Evolutionary conservation across 169 alveolate species (phyloP).

Genomic region (Plasmodium vinckei): DNA sequence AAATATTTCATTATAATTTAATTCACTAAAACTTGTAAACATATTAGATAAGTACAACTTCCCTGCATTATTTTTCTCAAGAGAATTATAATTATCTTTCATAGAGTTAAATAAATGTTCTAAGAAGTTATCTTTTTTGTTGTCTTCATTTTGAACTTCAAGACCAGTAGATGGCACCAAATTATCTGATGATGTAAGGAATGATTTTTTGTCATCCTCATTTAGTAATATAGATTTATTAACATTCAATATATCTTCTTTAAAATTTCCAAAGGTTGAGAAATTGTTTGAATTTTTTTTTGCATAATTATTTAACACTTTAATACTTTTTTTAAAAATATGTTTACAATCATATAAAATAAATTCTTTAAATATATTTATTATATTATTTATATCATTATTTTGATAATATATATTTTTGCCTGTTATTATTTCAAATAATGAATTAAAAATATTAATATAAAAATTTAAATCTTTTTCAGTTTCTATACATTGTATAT

Average conservation of each 20-base stretch:
- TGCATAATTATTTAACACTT: slow-evolving; percentile 34
- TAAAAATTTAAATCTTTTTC: slow-evolving; percentile 33
- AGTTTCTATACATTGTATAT: slow-evolving; percentile 55
- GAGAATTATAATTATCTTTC: slow-evolving; percentile 25
- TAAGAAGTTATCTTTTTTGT: slow-evolving; percentile 13
- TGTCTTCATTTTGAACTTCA: background rate
- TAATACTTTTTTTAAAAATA: slow-evolving; percentile 47
- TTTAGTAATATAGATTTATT: slow-evolving; percentile 23
- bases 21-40: slow-evolving; percentile 38
- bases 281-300: slow-evolving; percentile 35
- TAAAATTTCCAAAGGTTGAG: slow-evolving; percentile 7
- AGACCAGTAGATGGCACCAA: background rate
- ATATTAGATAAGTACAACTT: slow-evolving; percentile 31
- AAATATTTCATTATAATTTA: slow-evolving; percentile 35
- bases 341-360: slow-evolving; percentile 50
- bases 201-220: background rate
- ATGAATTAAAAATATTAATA: slow-evolving; percentile 25
- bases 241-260: slow-evolving; percentile 31
- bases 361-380: slow-evolving; percentile 49
- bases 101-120: slow-evolving; percentile 1
- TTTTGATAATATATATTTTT: slow-evolving; percentile 43
- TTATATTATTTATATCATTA: slow-evolving; percentile 27
- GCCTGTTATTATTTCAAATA: slow-evolving; percentile 66
- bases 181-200: too few species aligned
- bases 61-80: slow-evolving; percentile 9